A percentile compares a stretch with the other conserved stretches of the same genome.
These are phyloP conservation scores for Carallia pectinifolia DNA, from an alignment of 345 rosid species.

Conservation along the genomic window DNA sequence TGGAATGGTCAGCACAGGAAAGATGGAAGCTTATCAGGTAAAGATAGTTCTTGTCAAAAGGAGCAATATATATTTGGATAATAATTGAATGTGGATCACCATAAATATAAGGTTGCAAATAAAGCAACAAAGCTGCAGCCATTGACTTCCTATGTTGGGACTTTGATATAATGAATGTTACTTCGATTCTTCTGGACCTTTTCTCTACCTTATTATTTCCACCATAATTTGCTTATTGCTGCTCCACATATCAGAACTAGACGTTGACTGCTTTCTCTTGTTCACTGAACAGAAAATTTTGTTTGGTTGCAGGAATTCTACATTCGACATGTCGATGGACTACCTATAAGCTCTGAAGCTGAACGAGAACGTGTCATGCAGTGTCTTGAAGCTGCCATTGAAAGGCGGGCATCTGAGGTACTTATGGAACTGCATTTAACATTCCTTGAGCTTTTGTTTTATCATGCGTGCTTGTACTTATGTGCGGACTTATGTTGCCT, in stretches of 20 bases:
- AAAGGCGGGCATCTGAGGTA: constrained; percentile 50
- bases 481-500: neutral
- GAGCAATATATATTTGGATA: neutral
- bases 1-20: constrained; percentile 73
- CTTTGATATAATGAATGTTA: no score
- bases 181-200: neutral
- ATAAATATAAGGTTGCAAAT: neutral
- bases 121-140: neutral
- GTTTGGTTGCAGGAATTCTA: constrained; percentile 54
- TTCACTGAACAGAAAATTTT: constrained; percentile 12
- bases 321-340: constrained; percentile 62
- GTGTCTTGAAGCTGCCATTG: constrained; percentile 63
- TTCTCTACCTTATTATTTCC: neutral
- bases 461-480: neutral
- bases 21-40: constrained; percentile 83
- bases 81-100: neutral
- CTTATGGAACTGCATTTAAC: neutral
- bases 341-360: constrained; percentile 50
- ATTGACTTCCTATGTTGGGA: neutral
- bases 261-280: constrained; percentile 10
- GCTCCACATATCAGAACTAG: neutral
- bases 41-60: constrained; percentile 15
- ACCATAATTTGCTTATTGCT: neutral
- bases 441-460: neutral
- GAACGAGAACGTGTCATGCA: constrained; percentile 51